Evolutionary conservation across 2,329 filamentous ascomycete genomes (phyloP).

Genomic region (Cladophialophora yegresii): DNA sequence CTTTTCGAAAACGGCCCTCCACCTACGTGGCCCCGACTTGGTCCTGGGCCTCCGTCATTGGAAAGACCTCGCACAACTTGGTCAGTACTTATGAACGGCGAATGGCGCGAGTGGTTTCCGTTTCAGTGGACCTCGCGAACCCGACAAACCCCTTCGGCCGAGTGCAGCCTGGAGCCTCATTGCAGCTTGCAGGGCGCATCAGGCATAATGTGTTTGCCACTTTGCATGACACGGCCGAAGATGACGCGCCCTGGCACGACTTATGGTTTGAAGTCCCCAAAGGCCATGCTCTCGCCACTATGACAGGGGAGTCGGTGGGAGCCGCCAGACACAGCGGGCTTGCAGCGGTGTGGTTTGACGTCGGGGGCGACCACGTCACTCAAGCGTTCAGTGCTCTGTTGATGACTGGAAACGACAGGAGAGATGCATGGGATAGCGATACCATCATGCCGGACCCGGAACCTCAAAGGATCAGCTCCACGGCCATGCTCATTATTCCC

Average conservation of each 20-base stretch:
- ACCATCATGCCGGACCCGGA: background rate
- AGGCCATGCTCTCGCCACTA: background rate
- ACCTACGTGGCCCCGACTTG: slow-evolving; percentile 1
- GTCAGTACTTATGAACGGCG: background rate
- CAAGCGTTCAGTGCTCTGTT: background rate
- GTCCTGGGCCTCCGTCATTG: slow-evolving; percentile 6
- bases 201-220: background rate
- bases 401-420: background rate
- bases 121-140: background rate
- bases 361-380: background rate
- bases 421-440: background rate
- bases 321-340: background rate
- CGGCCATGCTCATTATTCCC: background rate
- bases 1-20: background rate
- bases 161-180: background rate
- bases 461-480: background rate
- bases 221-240: background rate
- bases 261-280: background rate
- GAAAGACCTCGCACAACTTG: background rate
- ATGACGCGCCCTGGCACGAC: slow-evolving; percentile 2
- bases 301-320: background rate
- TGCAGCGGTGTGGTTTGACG: slow-evolving; percentile 6
- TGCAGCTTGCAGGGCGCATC: background rate
- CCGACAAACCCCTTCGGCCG: background rate
- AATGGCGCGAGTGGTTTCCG: slow-evolving; percentile 3